Evolutionary conservation across 2,329 filamentous ascomycete species (phyloP), one percentile per base, ranked within the genome.

Genomic region (Elsinoe batatas): DNA sequence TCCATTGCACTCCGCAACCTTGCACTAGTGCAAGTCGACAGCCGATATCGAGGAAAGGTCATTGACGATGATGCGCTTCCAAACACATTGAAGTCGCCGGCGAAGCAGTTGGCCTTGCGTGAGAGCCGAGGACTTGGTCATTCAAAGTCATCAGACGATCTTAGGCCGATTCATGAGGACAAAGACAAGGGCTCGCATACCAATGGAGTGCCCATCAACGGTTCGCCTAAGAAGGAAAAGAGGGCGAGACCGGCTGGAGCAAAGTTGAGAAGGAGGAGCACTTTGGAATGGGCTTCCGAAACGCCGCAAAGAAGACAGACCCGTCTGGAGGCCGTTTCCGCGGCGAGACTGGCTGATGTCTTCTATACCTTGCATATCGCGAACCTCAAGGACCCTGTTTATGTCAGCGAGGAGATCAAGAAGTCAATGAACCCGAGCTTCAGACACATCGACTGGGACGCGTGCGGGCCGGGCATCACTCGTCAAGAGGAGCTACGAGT

Each of bases 361-460:
- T 96, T 95, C 77, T 93, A 95, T 69, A 87, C 88, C 2, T 67
- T 96, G 53, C 91, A 96, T 68, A 80, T 84, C 44, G 74, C 80
- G 1, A 79, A 73, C 3, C 71, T 82, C 53, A 65, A 70, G 62
- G 84, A 88, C 13, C 90, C 91, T 0, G 73, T 96, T n/a, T 96
- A 96, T 68, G 81, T 95, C 63, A 95, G 90, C 65, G 91, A 97
- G 71, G 76, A 86, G 18, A 80, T 84, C 26, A 80, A 86, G 62
- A 82, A 83, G 64, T 83, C 87, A n/a, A 90, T 89, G 69, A 96
- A 96, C 68, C 93, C 93, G 60, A 89, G 86, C 63, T 97, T 95
- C 68, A 82, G 82, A 42, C 85, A 87, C 67, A 94, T 96, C 67
- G 85, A 94, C 59, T 77, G 95, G 5, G 78, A 79, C 20, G 71